Base-by-base conservation (phyloP, 257 asterid genomes). In the Apocynum venetum region DNA sequence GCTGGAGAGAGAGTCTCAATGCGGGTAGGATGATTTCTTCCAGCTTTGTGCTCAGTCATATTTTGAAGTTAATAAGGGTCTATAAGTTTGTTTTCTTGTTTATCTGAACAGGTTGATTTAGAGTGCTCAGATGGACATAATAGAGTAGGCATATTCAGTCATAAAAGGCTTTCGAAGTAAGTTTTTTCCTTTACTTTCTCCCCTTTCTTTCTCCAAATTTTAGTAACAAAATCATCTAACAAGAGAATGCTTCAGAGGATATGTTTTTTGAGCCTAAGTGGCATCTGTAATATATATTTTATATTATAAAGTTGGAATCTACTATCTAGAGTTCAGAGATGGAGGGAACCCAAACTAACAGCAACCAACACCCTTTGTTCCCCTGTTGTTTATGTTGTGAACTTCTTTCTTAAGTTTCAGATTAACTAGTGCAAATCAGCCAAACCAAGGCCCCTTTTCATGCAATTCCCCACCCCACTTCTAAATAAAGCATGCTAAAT, bases 1-100 rank as follows among this genome's bases (percentile, higher is more conserved):
- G 82, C 92, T 55, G 97, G 99, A 80, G 98, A 95, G 85, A 89
- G 63, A 76, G 97, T 95, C 76, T 93, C 99, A 19, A 95, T 95
- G 97, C 87, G 99, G 91, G 99, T 95, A 76, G 69, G 71, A 15
- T 75, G 25, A 51, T 78, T 48, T n/a, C 80, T 64, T 35, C 46
- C 5, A 56, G 55, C 51, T 20, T 13, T 71, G 55, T 53, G 41
- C 35, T 72, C 44, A 38, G 3, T 53, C 25, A 20, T 10, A 63
- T 35, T 10, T 46, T 67, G 75, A 65, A 31, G 41, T 66, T 40
- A 43, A 69, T 67, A 40, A 6, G 73, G 31, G 5, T 70, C 36
- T 46, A n/a, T 6, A 44, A 49, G 59, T 19, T 73, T 15, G 65
- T 60, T 44, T 35, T 59, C 40, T 8, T 36, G 40, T 19, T 57